phyloP scores from a whole-genome alignment of 129 eudicot genomes.

The Rutidosis leptorrhynchoides region DNA sequence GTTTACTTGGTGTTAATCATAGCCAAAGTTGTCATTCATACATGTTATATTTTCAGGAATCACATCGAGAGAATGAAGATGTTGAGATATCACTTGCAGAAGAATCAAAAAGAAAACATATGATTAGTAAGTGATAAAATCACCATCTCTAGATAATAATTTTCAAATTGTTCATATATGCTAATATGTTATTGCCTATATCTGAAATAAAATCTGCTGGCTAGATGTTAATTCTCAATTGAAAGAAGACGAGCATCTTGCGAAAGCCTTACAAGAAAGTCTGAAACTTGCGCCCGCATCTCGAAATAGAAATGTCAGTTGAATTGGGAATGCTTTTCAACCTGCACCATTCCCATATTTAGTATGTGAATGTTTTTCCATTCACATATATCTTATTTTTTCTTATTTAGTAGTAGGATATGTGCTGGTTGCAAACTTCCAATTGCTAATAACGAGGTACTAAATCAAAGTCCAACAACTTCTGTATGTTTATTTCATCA shows the following conservation, averaged over 20 bases:
- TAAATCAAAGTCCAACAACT: not conserved
- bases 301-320: slow-evolving; percentile 32
- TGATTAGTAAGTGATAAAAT: slow-evolving; percentile 44
- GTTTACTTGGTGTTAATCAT: too few species aligned
- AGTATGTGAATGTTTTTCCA: too few species aligned
- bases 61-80: slow-evolving; percentile 58
- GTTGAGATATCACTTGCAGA: slow-evolving; percentile 61
- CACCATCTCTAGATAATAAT: too few species aligned
- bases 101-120: slow-evolving; percentile 44
- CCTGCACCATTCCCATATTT: slow-evolving; percentile 55
- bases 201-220: too few species aligned
- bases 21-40: not conserved
- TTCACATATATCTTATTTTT: not conserved
- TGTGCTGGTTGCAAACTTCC: slow-evolving; percentile 87
- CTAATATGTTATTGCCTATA: too few species aligned
- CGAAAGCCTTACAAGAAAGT: slow-evolving; percentile 78
- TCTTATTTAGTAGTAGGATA: slow-evolving; percentile 47
- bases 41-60: too few species aligned
- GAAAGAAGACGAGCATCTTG: slow-evolving; percentile 85
- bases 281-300: slow-evolving; percentile 53
- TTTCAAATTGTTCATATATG: too few species aligned
- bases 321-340: slow-evolving; percentile 45
- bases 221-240: slow-evolving; percentile 50
- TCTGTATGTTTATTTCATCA: not conserved
- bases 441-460: slow-evolving; percentile 71